Conservation (phyloP, 148 eudicot genomes). For the Fagopyrum homotropicum region DNA sequence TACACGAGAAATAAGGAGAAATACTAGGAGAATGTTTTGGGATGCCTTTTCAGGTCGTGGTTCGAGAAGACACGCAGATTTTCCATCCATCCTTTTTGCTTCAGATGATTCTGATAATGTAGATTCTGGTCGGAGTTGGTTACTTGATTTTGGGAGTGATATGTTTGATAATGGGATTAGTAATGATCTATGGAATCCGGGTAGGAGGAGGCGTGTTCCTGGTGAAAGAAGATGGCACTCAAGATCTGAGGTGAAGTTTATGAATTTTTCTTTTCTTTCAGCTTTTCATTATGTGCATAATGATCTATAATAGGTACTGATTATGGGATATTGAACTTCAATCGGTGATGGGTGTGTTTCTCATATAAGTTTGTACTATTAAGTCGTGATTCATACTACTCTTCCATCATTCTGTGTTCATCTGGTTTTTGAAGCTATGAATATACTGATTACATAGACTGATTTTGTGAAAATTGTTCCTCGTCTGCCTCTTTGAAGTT, state of each 20-base stretch:
- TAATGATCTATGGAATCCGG: slow-evolving; percentile 36
- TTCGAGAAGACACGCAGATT: slow-evolving; percentile 48
- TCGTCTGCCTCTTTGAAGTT: slow-evolving; percentile 20
- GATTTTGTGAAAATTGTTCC: neutral
- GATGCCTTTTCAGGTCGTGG: slow-evolving; percentile 65
- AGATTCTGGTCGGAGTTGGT: slow-evolving; percentile 64
- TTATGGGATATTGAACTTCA: slow-evolving; percentile 28
- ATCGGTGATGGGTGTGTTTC: slow-evolving; percentile 33
- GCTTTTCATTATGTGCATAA: neutral
- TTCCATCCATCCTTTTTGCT: slow-evolving; percentile 40
- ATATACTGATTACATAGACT: neutral
- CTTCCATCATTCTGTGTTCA: neutral
- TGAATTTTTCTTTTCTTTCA: slow-evolving; percentile 6
- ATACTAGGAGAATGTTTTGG: slow-evolving; percentile 59
- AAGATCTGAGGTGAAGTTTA: slow-evolving; percentile 56
- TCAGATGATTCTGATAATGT: slow-evolving; percentile 39
- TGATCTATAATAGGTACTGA: neutral
- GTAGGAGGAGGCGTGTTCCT: slow-evolving; percentile 38
- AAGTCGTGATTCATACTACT: neutral
- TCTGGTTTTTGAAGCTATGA: neutral
- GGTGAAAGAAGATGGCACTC: slow-evolving; percentile 44
- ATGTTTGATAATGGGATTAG: slow-evolving; percentile 36
- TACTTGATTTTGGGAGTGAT: slow-evolving; percentile 58
- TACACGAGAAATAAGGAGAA: slow-evolving; percentile 51
- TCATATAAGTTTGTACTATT: neutral